These are phyloP conservation scores for Lasiosphaeria ovina DNA, from an alignment of 495 filamentous ascomycete species.

Conservation along the genomic window DNA sequence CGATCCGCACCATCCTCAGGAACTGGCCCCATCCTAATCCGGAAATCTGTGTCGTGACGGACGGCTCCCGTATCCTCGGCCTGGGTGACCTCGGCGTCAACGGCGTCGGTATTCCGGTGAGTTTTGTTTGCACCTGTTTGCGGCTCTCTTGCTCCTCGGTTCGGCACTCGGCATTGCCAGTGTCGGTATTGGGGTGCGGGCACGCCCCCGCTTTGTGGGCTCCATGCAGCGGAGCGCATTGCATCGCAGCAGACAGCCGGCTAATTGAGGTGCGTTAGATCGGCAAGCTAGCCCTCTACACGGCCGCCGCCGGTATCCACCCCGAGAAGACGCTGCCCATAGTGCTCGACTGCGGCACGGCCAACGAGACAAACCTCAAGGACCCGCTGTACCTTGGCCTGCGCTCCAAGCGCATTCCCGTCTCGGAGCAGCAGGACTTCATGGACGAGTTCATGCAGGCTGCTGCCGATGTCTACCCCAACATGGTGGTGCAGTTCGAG, in stretches of 20 bases:
- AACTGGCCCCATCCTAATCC: slow-evolving; percentile 88
- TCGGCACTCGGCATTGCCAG: slow-evolving; percentile 11
- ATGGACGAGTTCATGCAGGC: slow-evolving; percentile 97
- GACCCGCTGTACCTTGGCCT: slow-evolving; percentile 95
- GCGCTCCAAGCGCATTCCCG: slow-evolving; percentile 73
- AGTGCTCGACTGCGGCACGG: slow-evolving; percentile 86
- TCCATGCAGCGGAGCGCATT: neutral
- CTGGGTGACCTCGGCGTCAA: slow-evolving; percentile 95
- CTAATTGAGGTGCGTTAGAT: slow-evolving; percentile 44
- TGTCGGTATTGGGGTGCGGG: slow-evolving; percentile 7
- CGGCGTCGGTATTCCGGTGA: slow-evolving; percentile 96
- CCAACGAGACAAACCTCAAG: slow-evolving; percentile 80
- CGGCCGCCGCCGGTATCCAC: slow-evolving; percentile 93
- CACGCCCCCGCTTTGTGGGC: slow-evolving; percentile 5
- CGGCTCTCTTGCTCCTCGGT: neutral
- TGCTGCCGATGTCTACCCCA: slow-evolving; percentile 79
- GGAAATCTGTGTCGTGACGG: slow-evolving; percentile 95
- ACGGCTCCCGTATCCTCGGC: slow-evolving; percentile 94
- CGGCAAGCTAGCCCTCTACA: slow-evolving; percentile 91
- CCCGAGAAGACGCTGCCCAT: slow-evolving; percentile 89
- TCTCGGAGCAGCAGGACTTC: slow-evolving; percentile 85
- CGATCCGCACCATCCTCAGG: slow-evolving; percentile 75
- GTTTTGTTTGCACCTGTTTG: slow-evolving; percentile 26
- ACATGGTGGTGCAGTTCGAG: slow-evolving; percentile 96
- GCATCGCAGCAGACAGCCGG: neutral